These are phyloP conservation scores for Apophysomyces variabilis DNA, from an alignment of 371 early-diverging fungal species.

Conservation along the genomic window DNA sequence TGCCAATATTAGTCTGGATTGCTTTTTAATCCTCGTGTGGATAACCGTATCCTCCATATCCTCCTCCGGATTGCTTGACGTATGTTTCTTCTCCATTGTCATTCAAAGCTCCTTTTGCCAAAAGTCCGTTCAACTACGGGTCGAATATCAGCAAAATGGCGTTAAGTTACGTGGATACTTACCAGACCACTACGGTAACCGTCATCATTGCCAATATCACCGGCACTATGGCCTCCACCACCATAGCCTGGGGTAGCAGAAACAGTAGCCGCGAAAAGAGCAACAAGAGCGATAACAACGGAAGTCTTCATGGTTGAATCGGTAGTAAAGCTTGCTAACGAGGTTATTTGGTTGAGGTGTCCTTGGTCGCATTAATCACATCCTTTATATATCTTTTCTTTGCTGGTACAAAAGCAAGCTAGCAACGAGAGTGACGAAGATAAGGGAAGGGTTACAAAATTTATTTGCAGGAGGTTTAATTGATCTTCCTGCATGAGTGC, in stretches of 20 bases:
- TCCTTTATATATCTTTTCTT: neutral
- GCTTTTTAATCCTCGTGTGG: too few relatives aligned
- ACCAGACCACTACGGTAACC: neutral
- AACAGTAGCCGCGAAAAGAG: slow-evolving; percentile 16
- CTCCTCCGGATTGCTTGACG: too few relatives aligned
- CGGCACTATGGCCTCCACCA: slow-evolving; percentile 12
- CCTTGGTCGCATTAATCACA: neutral
- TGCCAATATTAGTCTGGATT: too few relatives aligned
- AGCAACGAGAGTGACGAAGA: too few relatives aligned
- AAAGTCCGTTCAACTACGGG: neutral
- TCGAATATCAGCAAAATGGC: neutral
- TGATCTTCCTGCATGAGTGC: too few relatives aligned
- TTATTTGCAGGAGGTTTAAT: too few relatives aligned
- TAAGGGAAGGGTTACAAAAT: too few relatives aligned
- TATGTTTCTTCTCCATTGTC: neutral
- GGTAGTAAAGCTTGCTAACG: too few relatives aligned
- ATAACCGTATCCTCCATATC: too few relatives aligned
- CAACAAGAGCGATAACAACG: slow-evolving; percentile 6
- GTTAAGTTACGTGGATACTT: too few relatives aligned
- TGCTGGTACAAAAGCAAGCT: neutral
- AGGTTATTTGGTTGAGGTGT: slow-evolving; percentile 1
- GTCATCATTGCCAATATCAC: slow-evolving; percentile 16
- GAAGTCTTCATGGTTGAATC: slow-evolving; percentile 16
- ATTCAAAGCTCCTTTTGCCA: neutral
- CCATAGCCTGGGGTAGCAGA: slow-evolving; percentile 7